Percentiles rank a stretch among this genome's conserved stretches.
Conservation (phyloP, 2,329 filamentous ascomycete species). For the Beauveria bassiana region DNA sequence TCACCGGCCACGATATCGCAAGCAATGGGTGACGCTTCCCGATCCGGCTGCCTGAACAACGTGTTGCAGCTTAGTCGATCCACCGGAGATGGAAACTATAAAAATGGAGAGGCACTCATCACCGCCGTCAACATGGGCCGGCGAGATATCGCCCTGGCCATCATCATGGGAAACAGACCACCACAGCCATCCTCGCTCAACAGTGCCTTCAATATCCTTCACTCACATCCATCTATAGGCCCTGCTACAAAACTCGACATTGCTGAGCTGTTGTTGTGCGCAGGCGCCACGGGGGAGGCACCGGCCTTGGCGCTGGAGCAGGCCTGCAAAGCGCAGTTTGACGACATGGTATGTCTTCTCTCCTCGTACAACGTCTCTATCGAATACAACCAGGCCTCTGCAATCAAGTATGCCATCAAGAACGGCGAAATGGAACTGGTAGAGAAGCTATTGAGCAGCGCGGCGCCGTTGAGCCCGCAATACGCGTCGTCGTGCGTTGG, state of each 20-base stretch:
- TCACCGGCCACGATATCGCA: constrained; percentile 36
- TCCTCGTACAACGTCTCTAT: constrained; percentile 46
- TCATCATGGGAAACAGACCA: constrained; percentile 45
- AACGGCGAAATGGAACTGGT: constrained; percentile 38
- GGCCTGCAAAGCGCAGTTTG: constrained; percentile 41
- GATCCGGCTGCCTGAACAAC: constrained; percentile 41
- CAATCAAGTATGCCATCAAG: constrained; percentile 7
- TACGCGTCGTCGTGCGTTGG: constrained; percentile 44
- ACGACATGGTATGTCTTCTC: constrained; percentile 48
- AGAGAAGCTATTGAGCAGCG: constrained; percentile 37
- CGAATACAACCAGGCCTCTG: constrained; percentile 35
- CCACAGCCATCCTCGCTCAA: constrained; percentile 41
- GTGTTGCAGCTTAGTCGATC: constrained; percentile 44
- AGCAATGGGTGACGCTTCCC: constrained; percentile 43
- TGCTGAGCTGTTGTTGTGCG: constrained; percentile 49
- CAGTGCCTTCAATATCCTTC: constrained; percentile 41
- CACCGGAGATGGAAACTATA: constrained; percentile 44
- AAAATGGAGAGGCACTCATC: constrained; percentile 44
- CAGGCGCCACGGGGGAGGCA: constrained; percentile 45
- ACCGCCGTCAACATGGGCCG: constrained; percentile 40
- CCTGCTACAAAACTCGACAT: constrained; percentile 43
- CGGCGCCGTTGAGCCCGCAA: constrained; percentile 33
- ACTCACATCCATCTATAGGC: constrained; percentile 37
- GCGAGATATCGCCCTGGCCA: constrained; percentile 46
- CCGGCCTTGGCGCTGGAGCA: constrained; percentile 40